Percentiles rank a stretch among this genome's conserved stretches.
phyloP scores from a whole-genome alignment of 179 eudicot species.

The Spinacia oleracea region DNA sequence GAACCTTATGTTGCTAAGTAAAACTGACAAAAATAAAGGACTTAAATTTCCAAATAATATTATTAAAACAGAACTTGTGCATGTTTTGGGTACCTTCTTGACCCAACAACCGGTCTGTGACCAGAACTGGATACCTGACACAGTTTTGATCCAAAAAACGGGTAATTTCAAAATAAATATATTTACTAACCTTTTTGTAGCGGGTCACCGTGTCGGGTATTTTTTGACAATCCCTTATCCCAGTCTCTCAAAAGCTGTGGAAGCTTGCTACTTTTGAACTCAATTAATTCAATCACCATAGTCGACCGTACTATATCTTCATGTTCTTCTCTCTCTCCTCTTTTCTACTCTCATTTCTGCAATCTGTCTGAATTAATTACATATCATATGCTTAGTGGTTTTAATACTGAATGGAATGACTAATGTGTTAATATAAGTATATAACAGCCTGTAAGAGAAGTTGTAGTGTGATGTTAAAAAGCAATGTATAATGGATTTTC shows the following conservation, averaged over 20 bases:
- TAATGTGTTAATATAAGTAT: not conserved
- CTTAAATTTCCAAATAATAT: not conserved
- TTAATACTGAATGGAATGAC: not conserved
- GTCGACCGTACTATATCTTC: too few species aligned
- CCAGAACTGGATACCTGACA: not conserved
- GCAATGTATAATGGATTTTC: not conserved
- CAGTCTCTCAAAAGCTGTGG: not conserved
- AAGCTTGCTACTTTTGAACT: not conserved
- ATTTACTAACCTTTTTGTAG: too few species aligned
- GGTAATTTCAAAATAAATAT: too few species aligned
- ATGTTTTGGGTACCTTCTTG: not conserved
- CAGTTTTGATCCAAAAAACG: too few species aligned
- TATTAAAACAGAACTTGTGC: not conserved
- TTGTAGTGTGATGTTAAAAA: not conserved
- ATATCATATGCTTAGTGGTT: not conserved
- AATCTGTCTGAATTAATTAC: too few species aligned
- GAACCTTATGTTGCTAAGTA: not conserved
- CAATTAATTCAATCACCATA: not conserved
- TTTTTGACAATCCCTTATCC: not conserved
- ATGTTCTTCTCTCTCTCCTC: too few species aligned
- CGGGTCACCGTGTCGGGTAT: too few species aligned
- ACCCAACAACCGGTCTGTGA: not conserved
- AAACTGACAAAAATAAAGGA: too few species aligned
- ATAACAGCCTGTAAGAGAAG: not conserved
- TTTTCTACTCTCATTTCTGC: too few species aligned